These are phyloP conservation scores for Saccharum officinarum DNA, from an alignment of 176 grass and related monocot species.

Conservation along the genomic window DNA sequence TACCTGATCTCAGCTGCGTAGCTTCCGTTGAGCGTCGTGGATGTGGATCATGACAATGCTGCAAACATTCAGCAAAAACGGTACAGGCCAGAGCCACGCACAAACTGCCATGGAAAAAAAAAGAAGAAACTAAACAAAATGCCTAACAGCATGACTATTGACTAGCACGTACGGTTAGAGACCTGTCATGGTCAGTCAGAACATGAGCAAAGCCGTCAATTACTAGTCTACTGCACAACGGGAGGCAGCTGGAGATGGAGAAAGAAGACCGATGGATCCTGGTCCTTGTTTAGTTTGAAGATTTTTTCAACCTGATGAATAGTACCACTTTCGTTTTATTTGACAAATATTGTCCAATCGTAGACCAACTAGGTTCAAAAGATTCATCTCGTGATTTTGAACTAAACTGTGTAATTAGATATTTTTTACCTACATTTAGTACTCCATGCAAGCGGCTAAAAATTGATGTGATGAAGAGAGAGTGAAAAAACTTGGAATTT, in stretches of 20 bases:
- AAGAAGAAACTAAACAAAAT: background rate
- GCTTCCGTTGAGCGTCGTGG: background rate
- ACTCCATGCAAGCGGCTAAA: no score
- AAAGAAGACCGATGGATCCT: background rate
- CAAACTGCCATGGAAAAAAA: background rate
- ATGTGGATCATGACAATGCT: background rate
- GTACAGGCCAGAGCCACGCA: background rate
- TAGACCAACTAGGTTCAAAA: no score
- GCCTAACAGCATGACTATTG: background rate
- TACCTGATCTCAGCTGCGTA: background rate
- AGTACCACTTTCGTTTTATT: no score
- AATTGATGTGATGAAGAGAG: no score
- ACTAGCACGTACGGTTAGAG: background rate
- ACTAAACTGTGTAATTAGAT: no score
- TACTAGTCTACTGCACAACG: background rate
- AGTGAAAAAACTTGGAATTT: no score
- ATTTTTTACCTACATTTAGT: no score
- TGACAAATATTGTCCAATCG: no score
- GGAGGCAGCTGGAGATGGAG: background rate
- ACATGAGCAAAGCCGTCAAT: background rate
- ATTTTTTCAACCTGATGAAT: no score
- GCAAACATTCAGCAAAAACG: background rate
- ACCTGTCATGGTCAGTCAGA: conserved; percentile 6
- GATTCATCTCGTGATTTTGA: no score
- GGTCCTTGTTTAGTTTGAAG: no score